These are phyloP conservation scores for Lipomyces orientalis DNA, from an alignment of 805 yeast species.

Conservation along the genomic window DNA sequence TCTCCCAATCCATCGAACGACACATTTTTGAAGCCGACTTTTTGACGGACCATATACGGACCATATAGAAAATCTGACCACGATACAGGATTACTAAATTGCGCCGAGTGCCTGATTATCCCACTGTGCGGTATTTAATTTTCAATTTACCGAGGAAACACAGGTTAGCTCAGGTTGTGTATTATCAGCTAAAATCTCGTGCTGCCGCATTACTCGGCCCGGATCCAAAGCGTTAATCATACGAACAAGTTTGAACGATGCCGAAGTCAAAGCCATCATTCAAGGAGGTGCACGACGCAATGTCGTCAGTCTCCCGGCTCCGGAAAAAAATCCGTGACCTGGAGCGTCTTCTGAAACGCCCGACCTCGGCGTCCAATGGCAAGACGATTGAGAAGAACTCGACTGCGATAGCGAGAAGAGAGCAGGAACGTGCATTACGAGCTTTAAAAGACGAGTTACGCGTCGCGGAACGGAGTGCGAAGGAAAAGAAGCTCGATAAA, in stretches of 20 bases:
- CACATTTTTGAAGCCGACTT: too few relatives aligned
- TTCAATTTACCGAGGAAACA: background rate
- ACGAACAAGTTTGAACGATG: constrained; percentile 3
- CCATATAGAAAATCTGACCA: too few relatives aligned
- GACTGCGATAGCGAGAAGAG: constrained; percentile 55
- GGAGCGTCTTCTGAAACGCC: constrained; percentile 64
- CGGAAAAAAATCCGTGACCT: constrained; percentile 88
- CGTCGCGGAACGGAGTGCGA: constrained; percentile 52
- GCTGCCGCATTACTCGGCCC: background rate
- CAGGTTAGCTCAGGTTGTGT: background rate
- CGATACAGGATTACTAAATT: too few relatives aligned
- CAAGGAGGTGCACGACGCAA: constrained; percentile 13
- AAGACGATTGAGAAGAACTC: constrained; percentile 66
- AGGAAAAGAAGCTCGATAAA: constrained; percentile 60
- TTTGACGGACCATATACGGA: too few relatives aligned
- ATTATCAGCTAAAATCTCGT: too few relatives aligned
- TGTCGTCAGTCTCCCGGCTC: constrained; percentile 49
- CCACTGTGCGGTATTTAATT: too few relatives aligned
- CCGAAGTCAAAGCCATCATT: constrained; percentile 10
- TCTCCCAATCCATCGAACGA: background rate
- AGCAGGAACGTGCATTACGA: constrained; percentile 69
- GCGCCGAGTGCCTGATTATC: too few relatives aligned
- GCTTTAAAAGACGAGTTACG: constrained; percentile 66
- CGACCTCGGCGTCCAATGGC: constrained; percentile 49
- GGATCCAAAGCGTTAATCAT: background rate